phyloP scores from a whole-genome alignment of 306 rosid species.

The Prunus salicina region DNA sequence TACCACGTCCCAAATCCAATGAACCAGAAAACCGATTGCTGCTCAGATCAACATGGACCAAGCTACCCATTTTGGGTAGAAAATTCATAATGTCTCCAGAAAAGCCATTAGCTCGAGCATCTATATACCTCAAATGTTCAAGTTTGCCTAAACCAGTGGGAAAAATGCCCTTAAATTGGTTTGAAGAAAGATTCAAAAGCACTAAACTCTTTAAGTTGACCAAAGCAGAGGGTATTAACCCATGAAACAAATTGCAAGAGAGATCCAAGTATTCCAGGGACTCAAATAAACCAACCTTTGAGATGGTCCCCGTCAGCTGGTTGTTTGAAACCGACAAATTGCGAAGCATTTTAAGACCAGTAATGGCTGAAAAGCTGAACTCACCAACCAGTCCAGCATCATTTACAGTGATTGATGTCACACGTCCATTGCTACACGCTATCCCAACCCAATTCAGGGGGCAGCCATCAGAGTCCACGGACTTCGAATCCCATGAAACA shows the following conservation, averaged over 20 bases:
- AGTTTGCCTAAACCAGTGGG: constrained; percentile 54
- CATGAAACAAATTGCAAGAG: constrained; percentile 57
- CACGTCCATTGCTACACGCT: constrained; percentile 50
- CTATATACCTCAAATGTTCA: constrained; percentile 45
- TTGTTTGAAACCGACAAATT: constrained; percentile 66
- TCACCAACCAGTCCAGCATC: constrained; percentile 64
- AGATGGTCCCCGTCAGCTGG: constrained; percentile 53
- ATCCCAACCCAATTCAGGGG: constrained; percentile 71
- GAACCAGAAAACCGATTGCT: constrained; percentile 63
- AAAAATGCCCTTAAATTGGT: constrained; percentile 53
- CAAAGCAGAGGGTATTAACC: constrained; percentile 39
- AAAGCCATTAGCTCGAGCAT: constrained; percentile 49
- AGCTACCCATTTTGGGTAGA: constrained; percentile 56
- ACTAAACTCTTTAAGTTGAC: constrained; percentile 35
- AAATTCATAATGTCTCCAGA: constrained; percentile 59
- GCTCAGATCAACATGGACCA: constrained; percentile 64
- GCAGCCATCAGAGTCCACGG: constrained; percentile 68
- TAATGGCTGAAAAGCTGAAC: constrained; percentile 50
- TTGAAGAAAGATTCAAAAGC: constrained; percentile 63
- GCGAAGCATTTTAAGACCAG: constrained; percentile 53
- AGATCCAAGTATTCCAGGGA: constrained; percentile 60
- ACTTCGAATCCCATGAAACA: constrained; percentile 64
- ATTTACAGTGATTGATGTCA: constrained; percentile 52
- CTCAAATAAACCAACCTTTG: constrained; percentile 34
- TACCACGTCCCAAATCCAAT: constrained; percentile 60